These are phyloP conservation scores for Litchi chinensis DNA, from an alignment of 345 rosid genomes.

Conservation along the genomic window DNA sequence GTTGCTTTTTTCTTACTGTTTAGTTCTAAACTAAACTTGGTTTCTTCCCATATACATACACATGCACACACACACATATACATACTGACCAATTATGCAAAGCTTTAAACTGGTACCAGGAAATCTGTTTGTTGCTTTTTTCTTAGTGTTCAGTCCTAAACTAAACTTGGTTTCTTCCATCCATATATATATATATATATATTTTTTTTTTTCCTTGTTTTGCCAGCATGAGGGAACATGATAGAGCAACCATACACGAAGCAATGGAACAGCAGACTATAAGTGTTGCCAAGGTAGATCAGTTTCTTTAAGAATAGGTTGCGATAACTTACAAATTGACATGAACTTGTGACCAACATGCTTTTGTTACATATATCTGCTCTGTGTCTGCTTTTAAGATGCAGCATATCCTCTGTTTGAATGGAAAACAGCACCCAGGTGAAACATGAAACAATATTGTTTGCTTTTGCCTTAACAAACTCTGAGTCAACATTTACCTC, in stretches of 20 bases:
- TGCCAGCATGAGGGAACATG: conserved; percentile 94
- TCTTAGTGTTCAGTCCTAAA: conserved; percentile 3
- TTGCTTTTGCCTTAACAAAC: background rate
- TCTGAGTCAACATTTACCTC: background rate
- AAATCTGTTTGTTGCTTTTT: conserved; percentile 6
- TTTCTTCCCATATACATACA: too few relatives aligned
- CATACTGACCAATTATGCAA: background rate
- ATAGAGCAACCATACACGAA: conserved; percentile 96
- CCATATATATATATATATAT: too few relatives aligned
- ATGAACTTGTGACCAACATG: background rate
- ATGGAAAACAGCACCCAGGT: background rate
- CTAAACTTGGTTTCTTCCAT: background rate
- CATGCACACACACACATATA: too few relatives aligned
- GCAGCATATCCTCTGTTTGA: background rate
- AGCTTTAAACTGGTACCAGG: background rate
- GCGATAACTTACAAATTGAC: background rate
- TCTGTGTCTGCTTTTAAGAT: background rate
- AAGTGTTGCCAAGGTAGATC: conserved; percentile 87
- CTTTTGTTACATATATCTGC: background rate
- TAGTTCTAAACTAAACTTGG: background rate
- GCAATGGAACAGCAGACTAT: conserved; percentile 99
- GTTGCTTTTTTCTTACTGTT: background rate
- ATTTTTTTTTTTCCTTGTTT: background rate
- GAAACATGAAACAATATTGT: background rate
- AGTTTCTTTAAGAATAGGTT: conserved; percentile 1